phyloP scores from a whole-genome alignment of 1,139 yeast species.

The Arxiozyma telluris region DNA sequence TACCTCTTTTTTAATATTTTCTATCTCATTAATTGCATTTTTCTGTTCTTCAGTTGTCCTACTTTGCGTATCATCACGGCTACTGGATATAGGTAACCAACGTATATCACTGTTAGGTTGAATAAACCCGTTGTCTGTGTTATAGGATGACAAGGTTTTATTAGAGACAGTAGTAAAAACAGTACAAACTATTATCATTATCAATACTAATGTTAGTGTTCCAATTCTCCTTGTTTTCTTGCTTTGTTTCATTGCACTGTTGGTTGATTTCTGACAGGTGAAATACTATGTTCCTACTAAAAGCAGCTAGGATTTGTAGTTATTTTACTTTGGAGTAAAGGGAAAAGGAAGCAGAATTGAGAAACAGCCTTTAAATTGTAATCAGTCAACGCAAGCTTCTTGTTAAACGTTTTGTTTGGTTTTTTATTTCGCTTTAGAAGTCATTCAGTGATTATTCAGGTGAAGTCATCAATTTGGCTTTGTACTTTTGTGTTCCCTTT shows the following conservation, averaged over 20 bases:
- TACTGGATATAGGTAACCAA: not conserved
- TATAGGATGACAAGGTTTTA: not conserved
- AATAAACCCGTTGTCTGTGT: not conserved
- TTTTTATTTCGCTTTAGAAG: too few relatives aligned
- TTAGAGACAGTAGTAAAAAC: not conserved
- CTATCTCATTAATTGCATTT: constrained; percentile 1
- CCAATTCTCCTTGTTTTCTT: not conserved
- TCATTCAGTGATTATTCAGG: not conserved
- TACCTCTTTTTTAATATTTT: not conserved
- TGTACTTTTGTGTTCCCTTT: not conserved
- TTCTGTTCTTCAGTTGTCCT: not conserved
- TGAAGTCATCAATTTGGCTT: too few relatives aligned
- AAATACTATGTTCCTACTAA: not conserved
- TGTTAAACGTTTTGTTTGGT: not conserved
- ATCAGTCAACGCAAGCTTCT: not conserved
- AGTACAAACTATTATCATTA: not conserved
- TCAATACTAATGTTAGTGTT: not conserved
- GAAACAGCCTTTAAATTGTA: not conserved
- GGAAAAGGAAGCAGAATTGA: not conserved
- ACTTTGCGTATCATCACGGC: not conserved
- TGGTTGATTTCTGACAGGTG: not conserved
- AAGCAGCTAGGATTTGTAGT: too few relatives aligned
- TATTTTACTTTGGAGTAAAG: not conserved
- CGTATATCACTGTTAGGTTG: not conserved
- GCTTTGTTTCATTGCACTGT: not conserved